Base-by-base conservation (phyloP, 345 rosid genomes). In the Murraya paniculata region DNA sequence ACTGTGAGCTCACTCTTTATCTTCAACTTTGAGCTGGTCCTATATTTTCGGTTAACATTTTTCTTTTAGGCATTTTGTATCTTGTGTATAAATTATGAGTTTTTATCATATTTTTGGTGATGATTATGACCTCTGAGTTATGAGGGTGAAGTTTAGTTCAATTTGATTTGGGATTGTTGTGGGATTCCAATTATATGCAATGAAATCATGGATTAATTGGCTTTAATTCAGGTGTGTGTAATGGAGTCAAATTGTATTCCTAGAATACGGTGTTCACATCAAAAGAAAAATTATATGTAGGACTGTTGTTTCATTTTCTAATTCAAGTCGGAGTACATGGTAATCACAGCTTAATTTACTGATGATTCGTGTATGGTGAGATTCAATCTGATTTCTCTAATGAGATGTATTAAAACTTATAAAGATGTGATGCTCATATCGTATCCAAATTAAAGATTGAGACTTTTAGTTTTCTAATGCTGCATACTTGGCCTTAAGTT, bases 1-100 rank as follows among this genome's bases (percentile, higher is more conserved):
- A 93, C 80, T 95, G 98, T 95, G 79, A 84, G 77, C 24, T 77
- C 79, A 31, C 78, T 83, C 65, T 81, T 59, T 72, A 73, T 77
- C 70, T 76, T 62, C 36, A 60, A 19, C 16, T 27, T 4, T 33
- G 2, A 35, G 18, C 10, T 35, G 13, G 41, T 35, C 21, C 14
- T 18, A 4, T 25, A 22, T 68, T 68, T 68, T 11, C 22, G 4
- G 14, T 68, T 35, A 31, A 21, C 13, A 13, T 16, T 18, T 31
- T 72, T 48, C 31, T 31, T 22, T 48, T 31, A 16, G 9, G 62
- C 24, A 28, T 35, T 65, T 65, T 53, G 25, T 9, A n/a, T 18
- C 66, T 31, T 50, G 1, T 18, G 7, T 35, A 55, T 11, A 25
- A 36, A 8, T 35, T 8, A 25, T 39, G 36, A 18, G 66, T 73